Evolutionary conservation across 179 eudicot genomes (phyloP).

Genomic region (Camellia oleifera): DNA sequence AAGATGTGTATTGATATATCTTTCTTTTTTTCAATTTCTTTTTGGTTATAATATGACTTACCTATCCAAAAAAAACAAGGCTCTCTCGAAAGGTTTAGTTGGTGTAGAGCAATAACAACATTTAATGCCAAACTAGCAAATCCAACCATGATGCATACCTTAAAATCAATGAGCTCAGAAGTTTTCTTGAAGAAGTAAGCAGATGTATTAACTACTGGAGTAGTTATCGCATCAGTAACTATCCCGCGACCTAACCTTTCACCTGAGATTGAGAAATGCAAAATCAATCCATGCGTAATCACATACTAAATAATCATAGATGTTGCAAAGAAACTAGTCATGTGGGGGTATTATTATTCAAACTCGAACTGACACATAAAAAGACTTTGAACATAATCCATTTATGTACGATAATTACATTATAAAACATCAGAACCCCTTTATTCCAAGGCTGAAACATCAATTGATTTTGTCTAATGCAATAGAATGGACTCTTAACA

Average conservation of each 20-base stretch:
- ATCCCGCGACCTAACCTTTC: constrained; percentile 81
- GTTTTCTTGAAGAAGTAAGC: constrained; percentile 91
- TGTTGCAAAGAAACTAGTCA: neutral
- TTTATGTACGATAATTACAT: too few relatives aligned
- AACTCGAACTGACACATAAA: neutral
- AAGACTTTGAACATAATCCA: constrained; percentile 1
- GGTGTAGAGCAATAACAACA: neutral
- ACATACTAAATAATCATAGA: neutral
- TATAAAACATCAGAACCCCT: neutral
- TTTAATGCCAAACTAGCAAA: neutral
- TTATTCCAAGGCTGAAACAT: neutral
- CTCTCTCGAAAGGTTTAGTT: neutral
- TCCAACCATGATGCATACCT: constrained; percentile 44
- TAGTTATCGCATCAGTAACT: constrained; percentile 88
- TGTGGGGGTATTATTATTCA: too few relatives aligned
- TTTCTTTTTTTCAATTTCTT: too few relatives aligned
- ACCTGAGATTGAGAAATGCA: constrained; percentile 28
- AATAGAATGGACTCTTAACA: neutral
- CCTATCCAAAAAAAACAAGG: neutral
- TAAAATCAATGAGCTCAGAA: constrained; percentile 83
- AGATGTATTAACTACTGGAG: constrained; percentile 87
- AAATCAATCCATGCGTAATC: neutral
- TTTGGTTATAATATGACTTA: too few relatives aligned
- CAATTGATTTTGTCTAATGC: neutral
- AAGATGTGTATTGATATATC: too few relatives aligned